Conservation (phyloP, 768 basidiomycete species). For the Coprinopsis strossmayeri region DNA sequence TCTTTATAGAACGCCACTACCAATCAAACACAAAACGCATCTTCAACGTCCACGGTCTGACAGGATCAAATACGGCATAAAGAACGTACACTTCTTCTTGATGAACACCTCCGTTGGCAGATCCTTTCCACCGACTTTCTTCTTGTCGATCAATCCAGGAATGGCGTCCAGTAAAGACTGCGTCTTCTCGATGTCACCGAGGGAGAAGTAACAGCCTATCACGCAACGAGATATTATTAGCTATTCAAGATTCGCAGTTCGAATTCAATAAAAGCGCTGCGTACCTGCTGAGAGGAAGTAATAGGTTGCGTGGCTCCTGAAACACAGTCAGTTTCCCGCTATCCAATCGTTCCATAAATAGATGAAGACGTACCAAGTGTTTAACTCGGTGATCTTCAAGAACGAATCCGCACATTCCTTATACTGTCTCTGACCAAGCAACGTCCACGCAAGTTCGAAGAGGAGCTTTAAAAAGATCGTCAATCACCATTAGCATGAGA, state of each 20-base stretch:
- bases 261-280: constrained; percentile 12
- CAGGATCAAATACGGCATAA: neutral
- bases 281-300: constrained; percentile 67
- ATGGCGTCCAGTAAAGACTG: constrained; percentile 56
- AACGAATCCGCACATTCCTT: constrained; percentile 65
- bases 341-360: neutral
- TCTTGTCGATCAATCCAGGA: constrained; percentile 52
- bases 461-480: constrained; percentile 39
- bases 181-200: constrained; percentile 50
- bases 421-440: constrained; percentile 46
- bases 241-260: too few species aligned
- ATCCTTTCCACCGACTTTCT: constrained; percentile 59
- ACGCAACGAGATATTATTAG: too few species aligned
- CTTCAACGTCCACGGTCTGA: neutral
- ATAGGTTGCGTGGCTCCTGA: constrained; percentile 75
- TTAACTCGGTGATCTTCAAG: constrained; percentile 55
- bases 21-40: constrained; percentile 5
- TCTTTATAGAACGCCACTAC: constrained; percentile 75
- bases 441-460: constrained; percentile 76
- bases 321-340: neutral
- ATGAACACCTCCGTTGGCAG: constrained; percentile 74
- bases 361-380: constrained; percentile 49
- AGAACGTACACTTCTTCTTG: constrained; percentile 64
- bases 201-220: constrained; percentile 55
- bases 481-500: neutral